A percentile compares a stretch with the other conserved stretches of the same genome.
phyloP scores from a whole-genome alignment of 1,139 yeast species.

The Sugiyamaella xylanicola region DNA sequence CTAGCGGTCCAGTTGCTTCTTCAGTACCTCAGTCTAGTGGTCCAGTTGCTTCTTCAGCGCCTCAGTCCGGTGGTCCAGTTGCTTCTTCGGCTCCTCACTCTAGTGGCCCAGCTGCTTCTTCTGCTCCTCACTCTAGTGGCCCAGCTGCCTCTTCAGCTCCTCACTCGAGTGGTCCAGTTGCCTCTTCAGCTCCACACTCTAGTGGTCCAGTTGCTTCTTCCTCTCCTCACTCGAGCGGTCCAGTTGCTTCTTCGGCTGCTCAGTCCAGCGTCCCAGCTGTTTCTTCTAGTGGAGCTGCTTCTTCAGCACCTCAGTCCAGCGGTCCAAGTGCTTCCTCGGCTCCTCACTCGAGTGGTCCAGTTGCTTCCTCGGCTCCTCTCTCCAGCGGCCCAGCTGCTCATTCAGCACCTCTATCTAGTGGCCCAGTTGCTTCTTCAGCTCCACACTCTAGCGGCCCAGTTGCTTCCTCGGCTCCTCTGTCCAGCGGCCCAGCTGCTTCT shows the following conservation, averaged over 20 bases:
- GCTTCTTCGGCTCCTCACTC: constrained; percentile 15
- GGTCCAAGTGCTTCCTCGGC: neutral
- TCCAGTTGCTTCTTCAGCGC: constrained; percentile 15
- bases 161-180: neutral
- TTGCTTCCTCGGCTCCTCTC: constrained; percentile 5
- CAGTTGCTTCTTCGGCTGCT: neutral
- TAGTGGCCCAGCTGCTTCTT: neutral
- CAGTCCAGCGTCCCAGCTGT: neutral
- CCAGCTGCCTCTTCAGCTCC: neutral
- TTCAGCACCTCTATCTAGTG: neutral
- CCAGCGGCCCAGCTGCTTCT: neutral
- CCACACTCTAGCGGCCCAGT: constrained; percentile 16
- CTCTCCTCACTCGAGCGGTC: constrained; percentile 4
- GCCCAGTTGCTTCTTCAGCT: constrained; percentile 18
- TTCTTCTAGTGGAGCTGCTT: neutral
- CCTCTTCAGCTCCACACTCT: neutral
- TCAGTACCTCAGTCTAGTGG: neutral
- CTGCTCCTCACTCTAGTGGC: neutral
- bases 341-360: neutral
- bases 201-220: constrained; percentile 1
- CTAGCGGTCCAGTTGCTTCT: neutral
- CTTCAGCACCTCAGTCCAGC: neutral
- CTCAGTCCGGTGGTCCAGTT: constrained; percentile 12
- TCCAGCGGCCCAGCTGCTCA: neutral
- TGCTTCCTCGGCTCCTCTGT: constrained; percentile 2